Conservation (phyloP, 176 grass and related monocot genomes). For the Ensete ventricosum region DNA sequence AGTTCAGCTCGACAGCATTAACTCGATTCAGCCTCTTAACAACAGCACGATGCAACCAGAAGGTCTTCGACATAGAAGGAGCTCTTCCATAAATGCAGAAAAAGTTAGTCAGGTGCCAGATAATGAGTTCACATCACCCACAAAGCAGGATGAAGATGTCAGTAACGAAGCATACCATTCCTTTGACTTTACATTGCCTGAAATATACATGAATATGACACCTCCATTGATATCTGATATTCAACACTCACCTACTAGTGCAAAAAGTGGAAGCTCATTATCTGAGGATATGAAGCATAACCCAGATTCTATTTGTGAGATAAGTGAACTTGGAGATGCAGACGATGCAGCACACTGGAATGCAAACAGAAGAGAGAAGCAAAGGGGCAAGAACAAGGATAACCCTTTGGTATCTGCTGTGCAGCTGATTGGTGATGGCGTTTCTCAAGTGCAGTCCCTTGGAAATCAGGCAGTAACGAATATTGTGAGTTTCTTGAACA, state of each 20-base stretch:
- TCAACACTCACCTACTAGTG: conserved; percentile 31
- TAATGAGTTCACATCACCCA: conserved; percentile 33
- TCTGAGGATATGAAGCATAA: conserved; percentile 51
- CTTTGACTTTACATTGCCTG: conserved; percentile 49
- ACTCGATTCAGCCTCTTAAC: conserved; percentile 45
- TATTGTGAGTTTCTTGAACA: conserved; percentile 93
- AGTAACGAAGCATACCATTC: conserved; percentile 33
- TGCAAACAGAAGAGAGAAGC: conserved; percentile 48
- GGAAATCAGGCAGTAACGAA: conserved; percentile 98
- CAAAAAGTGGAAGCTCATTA: conserved; percentile 44
- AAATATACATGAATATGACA: conserved; percentile 32
- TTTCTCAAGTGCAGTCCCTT: conserved; percentile 91
- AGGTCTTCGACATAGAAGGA: conserved; percentile 67
- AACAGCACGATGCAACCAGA: conserved; percentile 32
- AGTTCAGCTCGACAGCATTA: conserved; percentile 80
- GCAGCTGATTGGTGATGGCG: conserved; percentile 91
- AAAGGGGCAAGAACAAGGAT: conserved; percentile 44
- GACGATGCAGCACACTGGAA: conserved; percentile 31
- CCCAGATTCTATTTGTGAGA: conserved; percentile 49
- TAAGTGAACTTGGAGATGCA: conserved; percentile 55
- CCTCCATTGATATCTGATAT: conserved; percentile 32
- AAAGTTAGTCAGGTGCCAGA: conserved; percentile 19
- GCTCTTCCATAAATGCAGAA: conserved; percentile 17
- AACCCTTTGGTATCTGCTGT: conserved; percentile 91
- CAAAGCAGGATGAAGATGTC: conserved; percentile 38